Percentiles rank a stretch among this genome's conserved stretches.
These are phyloP conservation scores for Diaporthe citriasiana DNA, from an alignment of 2,329 filamentous ascomycete genomes.

Conservation along the genomic window DNA sequence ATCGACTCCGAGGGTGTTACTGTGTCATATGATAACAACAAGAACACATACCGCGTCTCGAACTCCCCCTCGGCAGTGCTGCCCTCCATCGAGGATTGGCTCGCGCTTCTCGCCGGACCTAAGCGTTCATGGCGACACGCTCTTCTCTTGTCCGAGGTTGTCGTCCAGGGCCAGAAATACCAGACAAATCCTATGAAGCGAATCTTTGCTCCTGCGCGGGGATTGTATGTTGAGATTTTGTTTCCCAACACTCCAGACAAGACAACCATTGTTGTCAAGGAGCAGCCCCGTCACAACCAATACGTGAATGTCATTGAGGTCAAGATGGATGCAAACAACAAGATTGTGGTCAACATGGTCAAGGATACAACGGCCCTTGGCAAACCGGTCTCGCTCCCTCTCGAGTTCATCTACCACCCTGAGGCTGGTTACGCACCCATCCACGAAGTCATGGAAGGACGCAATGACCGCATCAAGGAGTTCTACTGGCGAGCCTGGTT, in stretches of 20 bases:
- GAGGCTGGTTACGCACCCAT: conserved; percentile 98
- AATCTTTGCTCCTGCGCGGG: conserved; percentile 87
- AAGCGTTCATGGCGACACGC: conserved; percentile 95
- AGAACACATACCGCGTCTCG: conserved; percentile 87
- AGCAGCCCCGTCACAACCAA: conserved; percentile 88
- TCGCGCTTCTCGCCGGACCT: conserved; percentile 87
- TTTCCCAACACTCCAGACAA: conserved; percentile 85
- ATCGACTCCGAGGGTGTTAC: conserved; percentile 88
- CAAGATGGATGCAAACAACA: conserved; percentile 79
- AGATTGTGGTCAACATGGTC: conserved; percentile 91
- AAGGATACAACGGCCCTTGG: conserved; percentile 92
- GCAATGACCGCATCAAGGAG: conserved; percentile 98
- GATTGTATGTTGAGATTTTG: conserved; percentile 89
- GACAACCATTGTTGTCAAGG: conserved; percentile 88
- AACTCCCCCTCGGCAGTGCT: conserved; percentile 80
- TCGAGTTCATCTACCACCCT: conserved; percentile 93
- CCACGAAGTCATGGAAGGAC: conserved; percentile 93
- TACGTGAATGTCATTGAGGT: conserved; percentile 91
- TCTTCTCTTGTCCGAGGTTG: conserved; percentile 91
- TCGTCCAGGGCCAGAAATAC: conserved; percentile 96
- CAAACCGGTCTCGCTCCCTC: conserved; percentile 83
- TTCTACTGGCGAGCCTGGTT: conserved; percentile 99
- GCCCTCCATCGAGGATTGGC: conserved; percentile 86
- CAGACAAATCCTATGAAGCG: conserved; percentile 96
- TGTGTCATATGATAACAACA: conserved; percentile 82